Evolutionary conservation across 352 stramenopile genomes (phyloP).

Genomic region (Phytophthora europaea): DNA sequence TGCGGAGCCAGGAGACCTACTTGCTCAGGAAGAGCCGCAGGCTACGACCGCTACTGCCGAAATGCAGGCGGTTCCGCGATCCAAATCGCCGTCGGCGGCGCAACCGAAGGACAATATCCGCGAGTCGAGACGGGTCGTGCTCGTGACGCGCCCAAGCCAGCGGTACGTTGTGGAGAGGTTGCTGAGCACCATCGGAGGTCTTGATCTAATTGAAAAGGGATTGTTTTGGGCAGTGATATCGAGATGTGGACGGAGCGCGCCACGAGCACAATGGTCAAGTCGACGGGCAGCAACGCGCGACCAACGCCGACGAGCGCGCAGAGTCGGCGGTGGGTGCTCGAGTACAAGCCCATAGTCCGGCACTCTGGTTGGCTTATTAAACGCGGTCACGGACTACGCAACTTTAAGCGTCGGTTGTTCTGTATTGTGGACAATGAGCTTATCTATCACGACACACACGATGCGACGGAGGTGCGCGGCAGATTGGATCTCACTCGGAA

Average conservation of each 20-base stretch:
- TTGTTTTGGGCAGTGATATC: slow-evolving; percentile 62
- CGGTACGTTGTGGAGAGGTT: slow-evolving; percentile 42
- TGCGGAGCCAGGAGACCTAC: slow-evolving; percentile 9
- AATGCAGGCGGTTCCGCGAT: slow-evolving; percentile 12
- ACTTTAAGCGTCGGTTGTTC: slow-evolving; percentile 90
- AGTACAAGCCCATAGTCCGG: slow-evolving; percentile 86
- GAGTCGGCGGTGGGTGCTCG: slow-evolving; percentile 74
- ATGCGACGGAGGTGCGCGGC: slow-evolving; percentile 79
- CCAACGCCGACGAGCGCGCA: slow-evolving; percentile 62
- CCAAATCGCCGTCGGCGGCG: slow-evolving; percentile 5
- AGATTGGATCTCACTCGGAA: slow-evolving; percentile 76
- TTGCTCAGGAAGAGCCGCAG: slow-evolving; percentile 16
- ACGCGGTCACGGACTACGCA: slow-evolving; percentile 76
- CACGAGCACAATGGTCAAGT: slow-evolving; percentile 81
- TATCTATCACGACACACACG: slow-evolving; percentile 87
- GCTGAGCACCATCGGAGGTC: slow-evolving; percentile 14
- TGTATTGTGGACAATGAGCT: slow-evolving; percentile 89
- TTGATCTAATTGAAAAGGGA: slow-evolving; percentile 11
- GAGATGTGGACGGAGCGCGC: slow-evolving; percentile 85
- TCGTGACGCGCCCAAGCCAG: slow-evolving; percentile 80
- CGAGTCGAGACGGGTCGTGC: slow-evolving; percentile 64
- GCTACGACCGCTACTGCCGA: slow-evolving; percentile 3
- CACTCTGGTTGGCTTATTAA: slow-evolving; percentile 92
- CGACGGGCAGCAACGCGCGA: slow-evolving; percentile 52
- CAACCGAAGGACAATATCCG: slow-evolving; percentile 30